Conservation (phyloP, 2,329 filamentous ascomycete species). For the Ophidiomyces ophidiicola region DNA sequence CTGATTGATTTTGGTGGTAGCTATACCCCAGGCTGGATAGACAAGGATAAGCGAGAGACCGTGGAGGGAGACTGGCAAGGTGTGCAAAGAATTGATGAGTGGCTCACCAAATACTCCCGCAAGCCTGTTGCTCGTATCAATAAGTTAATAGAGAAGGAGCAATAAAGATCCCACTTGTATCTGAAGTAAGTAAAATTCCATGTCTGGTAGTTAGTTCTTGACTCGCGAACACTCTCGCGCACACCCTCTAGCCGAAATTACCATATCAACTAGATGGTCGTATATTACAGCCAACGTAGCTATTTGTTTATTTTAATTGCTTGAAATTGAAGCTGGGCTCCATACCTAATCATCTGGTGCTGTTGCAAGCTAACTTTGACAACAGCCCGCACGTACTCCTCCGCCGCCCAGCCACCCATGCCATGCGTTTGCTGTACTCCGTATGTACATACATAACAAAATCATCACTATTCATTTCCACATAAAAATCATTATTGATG, state of each 20-base stretch:
- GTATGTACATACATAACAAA: constrained; percentile 41
- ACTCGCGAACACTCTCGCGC: too few species aligned
- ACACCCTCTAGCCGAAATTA: too few species aligned
- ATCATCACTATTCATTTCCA: constrained; percentile 2
- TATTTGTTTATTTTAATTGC: too few species aligned
- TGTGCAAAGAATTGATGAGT: constrained; percentile 6
- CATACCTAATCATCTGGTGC: background rate
- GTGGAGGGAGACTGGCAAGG: constrained; percentile 9
- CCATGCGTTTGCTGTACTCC: constrained; percentile 70
- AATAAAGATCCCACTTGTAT: too few species aligned
- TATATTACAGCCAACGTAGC: too few species aligned
- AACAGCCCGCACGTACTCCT: constrained; percentile 1
- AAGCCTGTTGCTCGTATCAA: too few species aligned
- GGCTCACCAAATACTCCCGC: too few species aligned
- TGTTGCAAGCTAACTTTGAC: background rate
- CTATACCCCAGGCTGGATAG: constrained; percentile 11
- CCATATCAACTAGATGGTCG: too few species aligned
- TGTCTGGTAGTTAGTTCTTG: too few species aligned
- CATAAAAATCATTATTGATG: background rate
- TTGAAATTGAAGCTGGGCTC: too few species aligned
- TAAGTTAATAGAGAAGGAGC: too few species aligned
- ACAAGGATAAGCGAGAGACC: constrained; percentile 1
- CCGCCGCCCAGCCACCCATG: constrained; percentile 65
- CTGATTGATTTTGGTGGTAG: constrained; percentile 20
- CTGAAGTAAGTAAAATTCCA: too few species aligned